Conservation (phyloP, 495 filamentous ascomycete species). For the Aspergillus avenaceus region DNA sequence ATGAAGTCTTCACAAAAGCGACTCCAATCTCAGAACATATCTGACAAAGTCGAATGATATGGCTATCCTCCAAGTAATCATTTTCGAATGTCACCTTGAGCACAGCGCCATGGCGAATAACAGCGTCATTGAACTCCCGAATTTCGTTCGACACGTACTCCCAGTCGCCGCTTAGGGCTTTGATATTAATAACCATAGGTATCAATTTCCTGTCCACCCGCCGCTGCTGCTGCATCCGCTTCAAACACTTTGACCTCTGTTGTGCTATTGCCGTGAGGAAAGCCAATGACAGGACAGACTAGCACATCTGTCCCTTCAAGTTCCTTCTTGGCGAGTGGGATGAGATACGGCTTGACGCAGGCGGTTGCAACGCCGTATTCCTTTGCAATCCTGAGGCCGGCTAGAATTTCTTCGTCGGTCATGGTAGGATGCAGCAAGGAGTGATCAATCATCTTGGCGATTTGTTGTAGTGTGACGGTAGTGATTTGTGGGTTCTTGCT, state of each 20-base stretch:
- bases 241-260: conserved; percentile 50
- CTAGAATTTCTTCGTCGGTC: conserved; percentile 49
- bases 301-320: conserved; percentile 45
- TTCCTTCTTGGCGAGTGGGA: conserved; percentile 41
- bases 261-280: conserved; percentile 55
- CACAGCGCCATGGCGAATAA: conserved; percentile 33
- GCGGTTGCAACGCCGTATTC: conserved; percentile 49
- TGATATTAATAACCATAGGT: conserved; percentile 58
- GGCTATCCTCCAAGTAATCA: conserved; percentile 42
- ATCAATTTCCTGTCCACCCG: conserved; percentile 53
- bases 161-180: conserved; percentile 53
- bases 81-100: conserved; percentile 61
- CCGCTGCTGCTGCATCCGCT: conserved; percentile 40
- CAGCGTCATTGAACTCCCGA: conserved; percentile 40
- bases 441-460: conserved; percentile 59
- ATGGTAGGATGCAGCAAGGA: conserved; percentile 58
- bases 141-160: conserved; percentile 51
- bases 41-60: conserved; percentile 46
- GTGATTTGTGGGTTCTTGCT: no score
- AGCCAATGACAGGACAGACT: conserved; percentile 54
- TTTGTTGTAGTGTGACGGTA: conserved; percentile 45
- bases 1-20: conserved; percentile 55
- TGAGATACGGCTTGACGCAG: conserved; percentile 52
- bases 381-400: conserved; percentile 44
- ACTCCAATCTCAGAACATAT: conserved; percentile 47